Conservation (phyloP, 176 grass and related monocot genomes). For the Hordeum vulgare region MorexV3_pseudomolecules_assembly NC_058524.1:616208180-616208679, state of each 20-base stretch:
- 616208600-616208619: background rate
- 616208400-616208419: background rate
- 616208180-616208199: conserved; percentile 94
- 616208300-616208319: background rate
- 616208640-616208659: background rate
- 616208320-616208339: background rate
- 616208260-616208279: conserved; percentile 26
- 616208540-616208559: background rate
- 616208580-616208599: background rate
- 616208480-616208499: background rate
- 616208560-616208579: background rate
- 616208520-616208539: background rate
- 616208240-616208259: conserved; percentile 95
- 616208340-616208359: background rate
- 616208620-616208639: background rate
- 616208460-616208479: background rate
- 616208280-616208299: background rate
- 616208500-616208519: background rate
- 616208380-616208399: background rate
- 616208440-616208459: background rate
- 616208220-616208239: conserved; percentile 65
- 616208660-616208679: conserved; percentile 6
- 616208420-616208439: background rate
- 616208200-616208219: conserved; percentile 63
- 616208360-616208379: background rate